A percentile compares a stretch with the other conserved stretches of the same genome.
phyloP scores from a whole-genome alignment of 257 asterid species.

The Dorcoceras hygrometricum region DNA sequence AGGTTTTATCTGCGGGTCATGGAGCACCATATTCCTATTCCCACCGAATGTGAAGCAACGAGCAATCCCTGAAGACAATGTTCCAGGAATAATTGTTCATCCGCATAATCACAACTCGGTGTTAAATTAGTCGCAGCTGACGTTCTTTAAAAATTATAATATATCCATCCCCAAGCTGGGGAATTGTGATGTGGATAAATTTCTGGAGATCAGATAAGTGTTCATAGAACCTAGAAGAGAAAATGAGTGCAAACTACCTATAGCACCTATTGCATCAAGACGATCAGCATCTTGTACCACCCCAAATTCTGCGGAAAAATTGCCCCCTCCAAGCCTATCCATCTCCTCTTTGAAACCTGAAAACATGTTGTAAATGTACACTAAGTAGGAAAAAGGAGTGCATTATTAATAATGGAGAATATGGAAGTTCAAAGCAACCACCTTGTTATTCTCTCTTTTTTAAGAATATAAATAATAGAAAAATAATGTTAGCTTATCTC shows the following conservation, averaged over 20 bases:
- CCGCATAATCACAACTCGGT: not conserved
- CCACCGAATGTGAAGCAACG: slow-evolving; percentile 97
- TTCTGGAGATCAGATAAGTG: not conserved
- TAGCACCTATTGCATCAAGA: slow-evolving; percentile 98
- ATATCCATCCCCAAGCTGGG: no score
- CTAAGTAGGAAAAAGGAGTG: not conserved
- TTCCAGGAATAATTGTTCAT: not conserved
- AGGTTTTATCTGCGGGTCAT: slow-evolving; percentile 71
- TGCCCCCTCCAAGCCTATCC: slow-evolving; percentile 37
- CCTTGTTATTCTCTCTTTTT: no score
- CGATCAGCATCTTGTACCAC: slow-evolving; percentile 98
- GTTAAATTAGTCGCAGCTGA: not conserved
- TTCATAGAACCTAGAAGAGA: not conserved
- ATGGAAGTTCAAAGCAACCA: not conserved
- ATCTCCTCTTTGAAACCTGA: slow-evolving; percentile 90
- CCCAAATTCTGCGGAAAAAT: slow-evolving; percentile 59
- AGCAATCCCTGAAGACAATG: slow-evolving; percentile 62
- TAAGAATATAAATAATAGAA: no score
- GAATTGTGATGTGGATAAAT: not conserved
- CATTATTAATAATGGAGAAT: not conserved
- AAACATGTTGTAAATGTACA: slow-evolving; percentile 12
- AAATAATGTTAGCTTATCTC: no score
- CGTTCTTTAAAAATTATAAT: no score
- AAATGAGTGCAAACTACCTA: slow-evolving; percentile 43
- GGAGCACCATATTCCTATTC: slow-evolving; percentile 70